These are phyloP conservation scores for Halophytophthora batemanensis DNA, from an alignment of 352 stramenopile genomes.

Conservation along the genomic window DNA sequence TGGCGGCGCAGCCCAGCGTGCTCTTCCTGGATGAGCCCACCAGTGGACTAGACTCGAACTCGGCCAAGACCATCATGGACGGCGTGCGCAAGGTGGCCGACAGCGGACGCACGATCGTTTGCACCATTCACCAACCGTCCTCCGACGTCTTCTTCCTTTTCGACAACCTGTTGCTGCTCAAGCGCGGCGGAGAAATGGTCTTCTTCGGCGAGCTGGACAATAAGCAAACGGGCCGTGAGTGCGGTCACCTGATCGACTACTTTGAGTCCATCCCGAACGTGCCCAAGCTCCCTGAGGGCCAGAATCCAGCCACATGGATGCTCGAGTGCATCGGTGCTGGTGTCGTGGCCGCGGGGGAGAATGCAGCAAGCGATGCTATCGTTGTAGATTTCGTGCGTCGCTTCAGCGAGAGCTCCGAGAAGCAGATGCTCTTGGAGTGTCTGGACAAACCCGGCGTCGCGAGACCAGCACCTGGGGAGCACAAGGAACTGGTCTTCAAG, in stretches of 20 bases:
- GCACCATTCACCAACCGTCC: conserved; percentile 35
- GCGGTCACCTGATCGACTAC: conserved; percentile 33
- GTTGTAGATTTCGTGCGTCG: conserved; percentile 16
- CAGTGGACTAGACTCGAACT: conserved; percentile 72
- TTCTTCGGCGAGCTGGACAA: conserved; percentile 52
- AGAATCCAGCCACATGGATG: conserved; percentile 79
- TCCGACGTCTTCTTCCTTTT: conserved; percentile 40
- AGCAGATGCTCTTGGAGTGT: not conserved
- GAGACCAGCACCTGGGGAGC: conserved; percentile 2
- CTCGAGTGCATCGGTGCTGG: conserved; percentile 46
- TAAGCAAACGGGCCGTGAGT: conserved; percentile 5
- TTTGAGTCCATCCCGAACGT: conserved; percentile 31
- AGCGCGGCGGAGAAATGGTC: conserved; percentile 49
- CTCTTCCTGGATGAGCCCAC: conserved; percentile 81
- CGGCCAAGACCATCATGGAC: conserved; percentile 58
- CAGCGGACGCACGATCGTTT: conserved; percentile 69
- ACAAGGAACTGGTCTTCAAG: conserved; percentile 11
- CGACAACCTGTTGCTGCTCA: conserved; percentile 76
- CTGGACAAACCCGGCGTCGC: conserved; percentile 7
- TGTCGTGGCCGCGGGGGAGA: conserved; percentile 7
- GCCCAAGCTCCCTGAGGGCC: conserved; percentile 17
- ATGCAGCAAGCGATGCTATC: conserved; percentile 4
- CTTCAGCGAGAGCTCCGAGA: conserved; percentile 16
- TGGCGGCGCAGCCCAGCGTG: conserved; percentile 80
- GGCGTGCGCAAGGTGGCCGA: conserved; percentile 80